Base-by-base conservation (phyloP, 2,329 filamentous ascomycete genomes). In the Talaromyces sp. region DNA sequence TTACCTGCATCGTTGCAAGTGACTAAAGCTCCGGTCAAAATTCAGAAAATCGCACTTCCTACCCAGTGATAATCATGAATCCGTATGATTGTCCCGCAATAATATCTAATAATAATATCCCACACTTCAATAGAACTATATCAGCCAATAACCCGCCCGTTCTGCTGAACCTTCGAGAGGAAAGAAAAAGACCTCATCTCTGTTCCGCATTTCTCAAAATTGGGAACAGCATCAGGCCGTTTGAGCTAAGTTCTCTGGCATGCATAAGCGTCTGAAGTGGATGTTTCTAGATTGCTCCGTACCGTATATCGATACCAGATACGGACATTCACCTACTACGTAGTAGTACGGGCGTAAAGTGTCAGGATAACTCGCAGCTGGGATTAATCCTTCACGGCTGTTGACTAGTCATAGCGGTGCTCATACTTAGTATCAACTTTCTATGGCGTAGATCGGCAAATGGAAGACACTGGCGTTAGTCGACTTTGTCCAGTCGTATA, bases 171-270 rank as follows among this genome's bases (percentile, higher is more conserved):
- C 18, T 44, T 44, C n/a, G 8, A 52, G 46, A 21, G 23, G 23
- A 23, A 1, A 12, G 25, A 35, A 25, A 31, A 25, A 16, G 23
- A 2, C 18, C n/a, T 42, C 40, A 40, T 40, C 23, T 57, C 54
- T 42, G 28, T 40, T 54, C 50, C 31, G 40, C 42, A 56, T 55
- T 39, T 50, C 62, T 63, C 62, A 63, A 63, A 63, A 60, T 56
- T 63, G 60, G 58, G 62, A 55, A 60, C 62, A 63, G 16, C 37
- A 50, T n/a, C 57, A 52, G 35, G 56, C 58, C 62, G 62, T 63
- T 63, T 63, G 58, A 40, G 60, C 57, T 63, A 63, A 61, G 37
- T 63, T 60, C 52, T 58, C 55, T 63, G 62, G 62, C 62, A 63
- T 63, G 62, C 62, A 63, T 60, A 63, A 63, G 62, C 62, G 62